Evolutionary conservation across 2,329 filamentous ascomycete genomes (phyloP).

Genomic region (Dactylonectria macrodidyma): DNA sequence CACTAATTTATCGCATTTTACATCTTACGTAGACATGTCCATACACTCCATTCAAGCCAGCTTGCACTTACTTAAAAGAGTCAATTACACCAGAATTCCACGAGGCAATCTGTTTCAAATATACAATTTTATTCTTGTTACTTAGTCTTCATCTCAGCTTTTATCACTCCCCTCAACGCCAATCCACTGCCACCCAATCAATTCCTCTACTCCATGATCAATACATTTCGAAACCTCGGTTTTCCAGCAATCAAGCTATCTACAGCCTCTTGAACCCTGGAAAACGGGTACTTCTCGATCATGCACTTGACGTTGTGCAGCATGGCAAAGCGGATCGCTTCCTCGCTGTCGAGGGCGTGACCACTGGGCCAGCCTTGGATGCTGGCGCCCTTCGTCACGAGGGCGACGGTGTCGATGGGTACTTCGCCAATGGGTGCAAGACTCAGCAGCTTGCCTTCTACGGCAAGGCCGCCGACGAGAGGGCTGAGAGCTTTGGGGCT

Average conservation of each 20-base stretch:
- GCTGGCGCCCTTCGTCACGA: slow-evolving; percentile 68
- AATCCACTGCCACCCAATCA: no score
- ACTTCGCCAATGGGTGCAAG: slow-evolving; percentile 66
- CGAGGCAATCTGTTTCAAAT: not conserved
- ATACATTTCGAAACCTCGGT: slow-evolving; percentile 62
- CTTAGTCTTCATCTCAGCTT: not conserved
- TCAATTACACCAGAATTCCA: no score
- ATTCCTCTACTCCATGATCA: slow-evolving; percentile 55
- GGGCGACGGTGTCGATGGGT: slow-evolving; percentile 58
- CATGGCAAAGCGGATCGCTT: slow-evolving; percentile 77
- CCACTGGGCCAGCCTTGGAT: slow-evolving; percentile 77
- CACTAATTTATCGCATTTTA: no score
- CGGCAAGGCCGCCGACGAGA: slow-evolving; percentile 67
- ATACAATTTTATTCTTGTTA: not conserved
- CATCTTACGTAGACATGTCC: no score
- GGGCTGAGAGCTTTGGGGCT: slow-evolving; percentile 68
- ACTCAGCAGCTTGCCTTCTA: slow-evolving; percentile 72
- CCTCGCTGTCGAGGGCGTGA: slow-evolving; percentile 73
- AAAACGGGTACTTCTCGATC: slow-evolving; percentile 75
- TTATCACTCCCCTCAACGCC: slow-evolving; percentile 1
- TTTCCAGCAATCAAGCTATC: slow-evolving; percentile 58
- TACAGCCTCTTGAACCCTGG: slow-evolving; percentile 62
- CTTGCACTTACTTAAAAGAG: no score
- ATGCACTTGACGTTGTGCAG: slow-evolving; percentile 75
- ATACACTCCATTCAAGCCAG: no score